These are phyloP conservation scores for Lachnellula cervina DNA, from an alignment of 2,329 filamentous ascomycete genomes.

Conservation along the genomic window DNA sequence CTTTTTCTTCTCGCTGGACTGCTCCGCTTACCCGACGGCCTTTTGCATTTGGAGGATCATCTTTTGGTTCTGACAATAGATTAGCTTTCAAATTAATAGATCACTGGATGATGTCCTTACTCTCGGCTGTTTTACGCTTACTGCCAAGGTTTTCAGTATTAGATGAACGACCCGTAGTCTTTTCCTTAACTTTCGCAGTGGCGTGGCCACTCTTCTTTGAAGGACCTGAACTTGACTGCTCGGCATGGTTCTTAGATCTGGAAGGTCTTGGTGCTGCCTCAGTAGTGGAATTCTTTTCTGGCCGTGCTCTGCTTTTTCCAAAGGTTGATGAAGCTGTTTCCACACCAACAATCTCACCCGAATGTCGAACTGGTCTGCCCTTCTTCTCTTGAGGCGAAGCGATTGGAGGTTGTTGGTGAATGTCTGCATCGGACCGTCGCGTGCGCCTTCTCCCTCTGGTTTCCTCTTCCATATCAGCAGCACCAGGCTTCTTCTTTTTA, in stretches of 20 bases:
- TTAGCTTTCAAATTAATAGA: neutral
- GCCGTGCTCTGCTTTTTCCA: conserved; percentile 8
- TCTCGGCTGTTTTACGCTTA: conserved; percentile 12
- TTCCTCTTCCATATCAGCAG: neutral
- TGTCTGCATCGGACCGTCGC: conserved; percentile 5
- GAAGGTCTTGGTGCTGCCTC: neutral
- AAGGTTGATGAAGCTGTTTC: conserved; percentile 22
- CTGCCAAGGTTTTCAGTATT: conserved; percentile 1
- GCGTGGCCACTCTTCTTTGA: neutral
- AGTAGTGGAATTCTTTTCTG: neutral
- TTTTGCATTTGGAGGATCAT: conserved; percentile 1
- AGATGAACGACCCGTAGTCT: conserved; percentile 1
- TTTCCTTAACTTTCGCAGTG: neutral
- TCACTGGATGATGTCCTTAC: conserved; percentile 13
- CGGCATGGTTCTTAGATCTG: neutral
- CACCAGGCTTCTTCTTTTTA: neutral
- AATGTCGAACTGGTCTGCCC: neutral
- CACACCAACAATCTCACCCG: conserved; percentile 10
- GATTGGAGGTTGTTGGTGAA: neutral
- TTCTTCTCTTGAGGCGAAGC: neutral
- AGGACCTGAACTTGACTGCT: neutral
- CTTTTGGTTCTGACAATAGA: neutral
- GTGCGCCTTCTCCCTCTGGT: conserved; percentile 6
- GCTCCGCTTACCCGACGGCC: conserved; percentile 1
- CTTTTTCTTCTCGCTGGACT: conserved; percentile 3